Evolutionary conservation across 2,329 filamentous ascomycete genomes (phyloP), one percentile per base, ranked within the genome.

Genomic region (Mycocentrospora acerina): DNA sequence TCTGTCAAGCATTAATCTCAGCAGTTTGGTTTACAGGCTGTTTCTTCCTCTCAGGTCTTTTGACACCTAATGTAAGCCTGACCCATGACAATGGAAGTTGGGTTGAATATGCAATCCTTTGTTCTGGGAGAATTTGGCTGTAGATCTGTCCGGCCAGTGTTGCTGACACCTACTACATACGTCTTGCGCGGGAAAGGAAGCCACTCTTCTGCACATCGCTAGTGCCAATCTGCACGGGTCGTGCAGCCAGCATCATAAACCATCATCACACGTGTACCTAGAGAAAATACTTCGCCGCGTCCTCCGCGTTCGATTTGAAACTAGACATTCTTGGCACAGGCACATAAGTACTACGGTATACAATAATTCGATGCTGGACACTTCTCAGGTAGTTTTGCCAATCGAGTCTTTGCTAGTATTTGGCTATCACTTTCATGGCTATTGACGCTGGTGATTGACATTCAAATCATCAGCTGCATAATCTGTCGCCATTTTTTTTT

Each of bases 241-340:
- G 19, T 34, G 24, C 31, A 29, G 39, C 43, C 35, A 48, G n/a
- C n/a, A n/a, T n/a, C n/a, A n/a, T n/a, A n/a, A 42, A 29, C 37
- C 16, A 44, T 31, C 37, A 31, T 34, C 34, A 46, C 39, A 39
- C 36, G 44, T 48, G 42, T 37, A 37, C 33, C 33, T 46, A 19
- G 42, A n/a, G 37, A 48, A 47, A 40, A 38, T 50, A 51, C 44
- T 39, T 46, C 39, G 37, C 42, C 25, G 39, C 39, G 9, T 22
- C 19, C 5, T 22, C 19, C 19, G 9, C 9, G 9, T 22, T 22
- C 5, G 5, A 6, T 6, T 22, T 9, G 19, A 22, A 9, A 22
- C 19, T 6, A 22, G 19, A 22, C 9, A 9, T 22, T 22, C 19
- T 22, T 5, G 19, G 9, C 19, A 9, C 9, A 22, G 5, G 9